These are phyloP conservation scores for Sarcomyxa edulis DNA, from an alignment of 768 basidiomycete species.

Conservation along the genomic window DNA sequence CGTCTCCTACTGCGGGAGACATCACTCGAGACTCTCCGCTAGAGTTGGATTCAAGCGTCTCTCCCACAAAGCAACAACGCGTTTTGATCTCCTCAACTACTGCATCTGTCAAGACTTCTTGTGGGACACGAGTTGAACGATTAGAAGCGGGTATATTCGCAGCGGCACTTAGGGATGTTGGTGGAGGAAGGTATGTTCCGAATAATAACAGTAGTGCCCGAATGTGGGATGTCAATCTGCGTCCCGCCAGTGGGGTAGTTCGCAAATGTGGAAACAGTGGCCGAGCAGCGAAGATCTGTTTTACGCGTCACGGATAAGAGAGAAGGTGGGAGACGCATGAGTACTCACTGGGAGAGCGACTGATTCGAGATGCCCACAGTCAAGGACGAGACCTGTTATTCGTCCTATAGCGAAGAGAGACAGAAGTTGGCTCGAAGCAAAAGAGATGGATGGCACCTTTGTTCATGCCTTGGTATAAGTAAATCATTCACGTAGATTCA, in stretches of 20 bases:
- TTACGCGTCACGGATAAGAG: conserved; percentile 4
- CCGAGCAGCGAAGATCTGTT: conserved; percentile 83
- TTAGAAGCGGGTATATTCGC: conserved; percentile 58
- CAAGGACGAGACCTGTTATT: conserved; percentile 90
- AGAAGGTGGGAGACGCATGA: not conserved
- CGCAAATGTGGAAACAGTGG: conserved; percentile 80
- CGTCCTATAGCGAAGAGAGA: conserved; percentile 82
- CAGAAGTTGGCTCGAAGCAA: conserved; percentile 84
- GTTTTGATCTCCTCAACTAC: conserved; percentile 91
- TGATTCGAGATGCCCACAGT: conserved; percentile 90
- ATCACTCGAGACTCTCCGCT: conserved; percentile 25
- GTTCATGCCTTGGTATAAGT: too few species aligned
- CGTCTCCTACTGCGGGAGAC: conserved; percentile 25
- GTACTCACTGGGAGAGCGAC: conserved; percentile 78
- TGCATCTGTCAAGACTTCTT: conserved; percentile 71
- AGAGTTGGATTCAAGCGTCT: conserved; percentile 39
- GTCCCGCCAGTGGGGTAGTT: conserved; percentile 87
- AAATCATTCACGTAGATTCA: not conserved
- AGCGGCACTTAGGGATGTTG: conserved; percentile 60
- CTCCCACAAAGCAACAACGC: conserved; percentile 84
- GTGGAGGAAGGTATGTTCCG: conserved; percentile 82
- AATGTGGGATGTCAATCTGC: conserved; percentile 72
- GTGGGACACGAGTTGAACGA: conserved; percentile 64
- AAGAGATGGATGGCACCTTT: conserved; percentile 94
- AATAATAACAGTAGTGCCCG: conserved; percentile 78